A percentile compares a stretch with the other conserved stretches of the same genome.
Conservation (phyloP, 2,329 filamentous ascomycete genomes). For the Phaeosphaeriaceae sp. region DNA sequence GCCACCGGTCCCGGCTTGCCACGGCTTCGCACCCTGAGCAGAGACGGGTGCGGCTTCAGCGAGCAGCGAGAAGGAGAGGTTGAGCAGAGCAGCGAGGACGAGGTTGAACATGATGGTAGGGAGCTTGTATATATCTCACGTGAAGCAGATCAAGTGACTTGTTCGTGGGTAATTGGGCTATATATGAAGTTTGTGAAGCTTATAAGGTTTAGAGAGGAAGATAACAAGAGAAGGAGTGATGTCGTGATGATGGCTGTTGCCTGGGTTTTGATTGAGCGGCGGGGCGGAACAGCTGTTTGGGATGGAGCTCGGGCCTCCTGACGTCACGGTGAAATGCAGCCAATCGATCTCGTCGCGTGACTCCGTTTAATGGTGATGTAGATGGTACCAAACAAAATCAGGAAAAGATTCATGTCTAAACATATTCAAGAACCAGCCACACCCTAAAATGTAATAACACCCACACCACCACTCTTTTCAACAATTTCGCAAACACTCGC, state of each 20-base stretch:
- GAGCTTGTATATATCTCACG: too few species aligned
- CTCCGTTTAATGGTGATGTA: too few species aligned
- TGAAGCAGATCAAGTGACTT: too few species aligned
- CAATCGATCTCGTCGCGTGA: slow-evolving; percentile 5
- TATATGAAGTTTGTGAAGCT: background rate
- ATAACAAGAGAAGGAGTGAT: background rate
- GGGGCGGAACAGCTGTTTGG: slow-evolving; percentile 8
- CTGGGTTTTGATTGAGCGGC: slow-evolving; percentile 10
- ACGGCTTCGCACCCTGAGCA: slow-evolving; percentile 52
- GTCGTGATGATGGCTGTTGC: slow-evolving; percentile 10
- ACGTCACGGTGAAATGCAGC: slow-evolving; percentile 17
- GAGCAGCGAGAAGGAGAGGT: slow-evolving; percentile 59
- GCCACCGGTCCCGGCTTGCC: slow-evolving; percentile 67
- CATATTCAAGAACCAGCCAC: too few species aligned
- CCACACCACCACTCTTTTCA: slow-evolving; percentile 37
- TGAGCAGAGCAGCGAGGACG: slow-evolving; percentile 55
- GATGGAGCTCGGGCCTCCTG: slow-evolving; percentile 13
- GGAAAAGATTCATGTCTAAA: too few species aligned
- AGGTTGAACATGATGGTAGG: slow-evolving; percentile 39
- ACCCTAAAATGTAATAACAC: slow-evolving; percentile 41
- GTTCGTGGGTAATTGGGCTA: background rate
- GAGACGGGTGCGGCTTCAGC: slow-evolving; percentile 57
- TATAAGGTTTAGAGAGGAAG: background rate
- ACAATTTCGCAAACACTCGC: slow-evolving; percentile 34
- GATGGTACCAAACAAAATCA: too few species aligned